These are phyloP conservation scores for Globisporangium nunn DNA, from an alignment of 352 stramenopile genomes.

Conservation along the genomic window DNA sequence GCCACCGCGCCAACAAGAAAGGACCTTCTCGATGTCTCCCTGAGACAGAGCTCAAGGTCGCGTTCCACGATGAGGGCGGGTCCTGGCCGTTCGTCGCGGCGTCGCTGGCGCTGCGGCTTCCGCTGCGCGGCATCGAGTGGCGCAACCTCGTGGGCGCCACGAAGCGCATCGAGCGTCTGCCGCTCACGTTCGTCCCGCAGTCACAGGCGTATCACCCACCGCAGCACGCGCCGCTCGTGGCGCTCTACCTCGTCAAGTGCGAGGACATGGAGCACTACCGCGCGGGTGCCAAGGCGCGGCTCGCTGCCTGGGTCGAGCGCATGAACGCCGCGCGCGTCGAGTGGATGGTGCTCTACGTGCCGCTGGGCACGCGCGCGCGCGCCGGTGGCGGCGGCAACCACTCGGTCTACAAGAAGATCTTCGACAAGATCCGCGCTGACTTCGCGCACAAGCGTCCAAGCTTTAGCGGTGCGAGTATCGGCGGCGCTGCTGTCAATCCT, in stretches of 20 bases:
- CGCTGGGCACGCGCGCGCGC: conserved; percentile 54
- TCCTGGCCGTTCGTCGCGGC: conserved; percentile 78
- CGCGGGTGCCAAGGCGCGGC: conserved; percentile 28
- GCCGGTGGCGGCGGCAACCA: conserved; percentile 32
- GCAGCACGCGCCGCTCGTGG: conserved; percentile 33
- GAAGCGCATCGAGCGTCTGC: conserved; percentile 20
- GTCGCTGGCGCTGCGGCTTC: conserved; percentile 53
- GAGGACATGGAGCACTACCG: conserved; percentile 79
- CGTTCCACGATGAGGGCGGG: conserved; percentile 60
- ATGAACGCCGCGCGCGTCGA: conserved; percentile 64
- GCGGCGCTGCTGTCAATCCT: neutral
- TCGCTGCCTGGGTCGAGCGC: conserved; percentile 57
- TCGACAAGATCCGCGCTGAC: conserved; percentile 59
- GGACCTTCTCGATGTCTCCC: neutral
- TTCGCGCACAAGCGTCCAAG: conserved; percentile 41
- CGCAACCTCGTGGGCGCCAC: conserved; percentile 66
- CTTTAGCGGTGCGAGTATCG: conserved; percentile 3
- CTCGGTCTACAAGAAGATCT: conserved; percentile 73
- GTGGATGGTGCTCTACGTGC: conserved; percentile 83
- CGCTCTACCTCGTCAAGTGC: conserved; percentile 79
- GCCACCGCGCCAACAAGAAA: too few relatives aligned
- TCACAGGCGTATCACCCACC: neutral
- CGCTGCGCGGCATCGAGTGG: conserved; percentile 75
- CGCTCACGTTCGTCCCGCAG: conserved; percentile 38
- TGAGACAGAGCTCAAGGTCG: conserved; percentile 44